These are phyloP conservation scores for Termitomyces sp. DNA, from an alignment of 768 basidiomycete genomes.

Conservation along the genomic window DNA sequence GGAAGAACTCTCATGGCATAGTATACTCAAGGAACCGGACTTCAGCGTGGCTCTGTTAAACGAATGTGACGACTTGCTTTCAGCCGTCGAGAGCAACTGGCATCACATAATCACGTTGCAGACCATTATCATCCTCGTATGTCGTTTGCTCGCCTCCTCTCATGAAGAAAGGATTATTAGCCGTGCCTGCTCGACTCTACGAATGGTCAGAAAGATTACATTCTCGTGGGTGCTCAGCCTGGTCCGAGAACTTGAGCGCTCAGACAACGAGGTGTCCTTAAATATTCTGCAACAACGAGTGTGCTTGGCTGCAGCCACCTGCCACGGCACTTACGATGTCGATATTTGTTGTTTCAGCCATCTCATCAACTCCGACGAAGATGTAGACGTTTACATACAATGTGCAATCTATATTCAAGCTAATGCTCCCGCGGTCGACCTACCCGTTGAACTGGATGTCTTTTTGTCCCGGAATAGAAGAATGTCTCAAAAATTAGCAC, in stretches of 20 bases:
- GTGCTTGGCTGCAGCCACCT: conserved; percentile 3
- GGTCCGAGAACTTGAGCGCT: neutral
- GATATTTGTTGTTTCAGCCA: conserved; percentile 3
- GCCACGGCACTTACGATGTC: conserved; percentile 19
- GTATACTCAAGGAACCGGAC: conserved; percentile 20
- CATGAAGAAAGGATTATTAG: conserved; percentile 8
- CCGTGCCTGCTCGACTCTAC: conserved; percentile 20
- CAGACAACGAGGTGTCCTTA: neutral
- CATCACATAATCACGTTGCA: conserved; percentile 23
- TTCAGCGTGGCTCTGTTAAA: conserved; percentile 32
- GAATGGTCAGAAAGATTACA: conserved; percentile 9
- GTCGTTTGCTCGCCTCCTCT: conserved; percentile 27
- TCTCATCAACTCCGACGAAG: conserved; percentile 16
- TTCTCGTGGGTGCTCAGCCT: conserved; percentile 4
- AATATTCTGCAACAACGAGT: conserved; percentile 1
- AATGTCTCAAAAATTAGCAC: conserved; percentile 20
- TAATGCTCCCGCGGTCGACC: conserved; percentile 12
- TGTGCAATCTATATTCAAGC: conserved; percentile 20
- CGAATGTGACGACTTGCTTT: conserved; percentile 29
- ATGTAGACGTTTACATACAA: conserved; percentile 18
- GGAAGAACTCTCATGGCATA: conserved; percentile 31
- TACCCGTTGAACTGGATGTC: conserved; percentile 6
- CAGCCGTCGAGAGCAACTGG: conserved; percentile 36
- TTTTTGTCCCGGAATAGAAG: conserved; percentile 25
- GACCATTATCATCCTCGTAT: conserved; percentile 26